phyloP scores from a whole-genome alignment of 139 green algal species.

The Cymbomonas tetramitiformis region DNA sequence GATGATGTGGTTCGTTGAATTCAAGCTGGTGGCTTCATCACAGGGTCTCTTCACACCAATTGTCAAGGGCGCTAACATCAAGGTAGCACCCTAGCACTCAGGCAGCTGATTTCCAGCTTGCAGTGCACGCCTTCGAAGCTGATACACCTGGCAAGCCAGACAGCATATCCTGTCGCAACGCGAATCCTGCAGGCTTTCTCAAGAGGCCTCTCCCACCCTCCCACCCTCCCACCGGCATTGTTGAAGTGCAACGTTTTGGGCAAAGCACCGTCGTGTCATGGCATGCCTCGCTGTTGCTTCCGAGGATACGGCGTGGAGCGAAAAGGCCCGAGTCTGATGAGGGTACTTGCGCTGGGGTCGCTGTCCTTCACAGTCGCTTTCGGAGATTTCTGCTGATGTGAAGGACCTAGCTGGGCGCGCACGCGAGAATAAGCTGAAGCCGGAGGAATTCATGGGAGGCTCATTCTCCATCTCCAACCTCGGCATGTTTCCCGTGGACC shows the following conservation, averaged over 20 bases:
- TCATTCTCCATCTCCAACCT: constrained; percentile 29
- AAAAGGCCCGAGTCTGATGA: no score
- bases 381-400: constrained; percentile 34
- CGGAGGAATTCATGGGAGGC: constrained; percentile 46
- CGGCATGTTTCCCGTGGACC: constrained; percentile 77
- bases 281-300: constrained; percentile 52
- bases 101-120: no score
- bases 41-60: constrained; percentile 36
- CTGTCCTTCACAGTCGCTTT: not conserved
- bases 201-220: no score
- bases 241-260: no score
- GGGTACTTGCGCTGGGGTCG: no score
- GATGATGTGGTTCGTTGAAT: not conserved
- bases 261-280: constrained; percentile 47
- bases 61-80: constrained; percentile 17
- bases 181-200: no score
- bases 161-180: no score
- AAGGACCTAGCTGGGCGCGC: constrained; percentile 58
- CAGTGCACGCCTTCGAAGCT: no score
- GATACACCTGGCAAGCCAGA: no score
- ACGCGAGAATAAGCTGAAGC: constrained; percentile 63
- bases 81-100: no score
- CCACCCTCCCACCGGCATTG: no score
- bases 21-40: not conserved
- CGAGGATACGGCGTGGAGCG: constrained; percentile 51